Evolutionary conservation across 108 stramenopile genomes (phyloP).

Genomic region (Skeletonema potamos): DNA sequence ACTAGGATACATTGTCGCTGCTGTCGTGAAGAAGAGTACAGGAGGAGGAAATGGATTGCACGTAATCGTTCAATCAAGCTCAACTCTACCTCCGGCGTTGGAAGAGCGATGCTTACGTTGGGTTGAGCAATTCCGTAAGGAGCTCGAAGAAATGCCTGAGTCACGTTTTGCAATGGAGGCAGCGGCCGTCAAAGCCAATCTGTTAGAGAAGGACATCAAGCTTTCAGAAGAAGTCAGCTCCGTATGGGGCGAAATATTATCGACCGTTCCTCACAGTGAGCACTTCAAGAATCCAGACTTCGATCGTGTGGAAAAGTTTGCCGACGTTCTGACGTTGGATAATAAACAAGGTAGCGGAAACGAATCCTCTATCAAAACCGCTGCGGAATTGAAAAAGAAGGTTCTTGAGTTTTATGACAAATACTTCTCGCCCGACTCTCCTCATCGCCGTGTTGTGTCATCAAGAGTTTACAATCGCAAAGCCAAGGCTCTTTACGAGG

Average conservation of each 20-base stretch:
- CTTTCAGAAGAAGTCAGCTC: slow-evolving; percentile 69
- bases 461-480: slow-evolving; percentile 74
- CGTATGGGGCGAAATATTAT: slow-evolving; percentile 75
- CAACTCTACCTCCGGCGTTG: slow-evolving; percentile 54
- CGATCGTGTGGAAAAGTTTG: slow-evolving; percentile 70
- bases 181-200: slow-evolving; percentile 70
- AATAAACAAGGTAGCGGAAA: slow-evolving; percentile 22
- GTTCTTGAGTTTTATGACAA: slow-evolving; percentile 73
- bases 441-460: slow-evolving; percentile 62
- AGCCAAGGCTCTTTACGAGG: slow-evolving; percentile 63
- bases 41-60: slow-evolving; percentile 73
- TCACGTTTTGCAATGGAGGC: slow-evolving; percentile 75
- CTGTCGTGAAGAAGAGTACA: slow-evolving; percentile 68
- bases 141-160: slow-evolving; percentile 74
- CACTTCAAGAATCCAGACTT: slow-evolving; percentile 62
- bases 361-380: slow-evolving; percentile 31
- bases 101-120: slow-evolving; percentile 79
- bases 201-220: slow-evolving; percentile 78
- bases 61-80: slow-evolving; percentile 74
- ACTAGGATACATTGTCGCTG: slow-evolving; percentile 85
- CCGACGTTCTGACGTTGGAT: slow-evolving; percentile 61
- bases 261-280: slow-evolving; percentile 51
- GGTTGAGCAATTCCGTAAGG: slow-evolving; percentile 72
- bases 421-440: slow-evolving; percentile 52
- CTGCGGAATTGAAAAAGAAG: slow-evolving; percentile 62